Evolutionary conservation across 2,329 filamentous ascomycete genomes (phyloP).

Genomic region (Pseudocercospora eumusae): DNA sequence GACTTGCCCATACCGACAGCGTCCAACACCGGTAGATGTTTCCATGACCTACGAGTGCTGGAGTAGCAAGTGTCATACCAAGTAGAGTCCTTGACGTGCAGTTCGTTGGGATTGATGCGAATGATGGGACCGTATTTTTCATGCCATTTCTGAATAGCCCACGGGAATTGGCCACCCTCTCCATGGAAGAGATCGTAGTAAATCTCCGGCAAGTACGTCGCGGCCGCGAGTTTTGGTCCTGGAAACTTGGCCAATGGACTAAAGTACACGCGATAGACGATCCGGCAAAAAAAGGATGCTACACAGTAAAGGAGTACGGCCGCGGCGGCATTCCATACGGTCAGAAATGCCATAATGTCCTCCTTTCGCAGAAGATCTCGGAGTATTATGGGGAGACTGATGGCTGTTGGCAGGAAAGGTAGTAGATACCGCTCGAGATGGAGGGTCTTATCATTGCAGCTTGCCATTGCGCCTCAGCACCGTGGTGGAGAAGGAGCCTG

Average conservation of each 20-base stretch:
- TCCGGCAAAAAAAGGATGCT: conserved; percentile 1
- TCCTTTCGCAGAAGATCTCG: neutral
- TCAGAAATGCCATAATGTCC: neutral
- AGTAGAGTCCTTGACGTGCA: conserved; percentile 42
- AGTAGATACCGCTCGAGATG: neutral
- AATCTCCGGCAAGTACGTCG: conserved; percentile 41
- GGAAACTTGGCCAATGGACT: conserved; percentile 42
- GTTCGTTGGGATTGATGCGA: conserved; percentile 42
- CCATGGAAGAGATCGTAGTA: conserved; percentile 39
- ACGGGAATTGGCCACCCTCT: conserved; percentile 20
- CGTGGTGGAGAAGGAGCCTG: neutral
- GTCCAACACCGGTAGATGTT: neutral
- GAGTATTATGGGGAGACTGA: neutral
- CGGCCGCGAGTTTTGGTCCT: conserved; percentile 41
- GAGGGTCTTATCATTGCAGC: neutral
- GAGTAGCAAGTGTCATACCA: conserved; percentile 42
- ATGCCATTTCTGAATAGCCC: conserved; percentile 15
- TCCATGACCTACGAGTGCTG: conserved; percentile 19
- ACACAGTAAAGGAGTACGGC: neutral
- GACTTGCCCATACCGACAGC: neutral
- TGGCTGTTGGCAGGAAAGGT: neutral
- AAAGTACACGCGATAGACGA: conserved; percentile 36
- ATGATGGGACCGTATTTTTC: conserved; percentile 38
- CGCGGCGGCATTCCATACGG: neutral
- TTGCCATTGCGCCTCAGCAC: neutral